Conservation (phyloP, 2,329 filamentous ascomycete genomes). For the Sphaerulina populicola region DNA sequence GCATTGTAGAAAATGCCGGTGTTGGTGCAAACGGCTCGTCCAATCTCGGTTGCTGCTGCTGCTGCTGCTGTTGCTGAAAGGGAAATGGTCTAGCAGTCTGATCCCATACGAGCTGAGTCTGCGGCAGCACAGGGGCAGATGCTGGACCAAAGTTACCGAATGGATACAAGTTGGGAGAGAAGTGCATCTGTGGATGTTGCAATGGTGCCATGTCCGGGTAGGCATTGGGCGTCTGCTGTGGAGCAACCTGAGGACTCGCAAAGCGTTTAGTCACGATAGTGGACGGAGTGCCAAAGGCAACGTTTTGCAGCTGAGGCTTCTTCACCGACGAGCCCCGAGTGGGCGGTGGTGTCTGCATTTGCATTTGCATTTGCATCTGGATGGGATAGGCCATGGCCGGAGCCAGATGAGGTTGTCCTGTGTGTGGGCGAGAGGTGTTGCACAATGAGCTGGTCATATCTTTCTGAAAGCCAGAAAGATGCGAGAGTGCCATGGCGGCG, state of each 20-base stretch:
- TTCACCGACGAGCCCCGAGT: conserved; percentile 49
- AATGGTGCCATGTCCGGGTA: conserved; percentile 29
- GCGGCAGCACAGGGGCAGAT: conserved; percentile 50
- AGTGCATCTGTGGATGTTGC: conserved; percentile 48
- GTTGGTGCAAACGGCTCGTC: conserved; percentile 29
- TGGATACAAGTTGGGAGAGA: conserved; percentile 51
- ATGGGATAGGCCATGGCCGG: conserved; percentile 16
- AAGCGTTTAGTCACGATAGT: conserved; percentile 29
- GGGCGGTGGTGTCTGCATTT: conserved; percentile 56
- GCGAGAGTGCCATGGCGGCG: conserved; percentile 16
- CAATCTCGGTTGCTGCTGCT: conserved; percentile 19
- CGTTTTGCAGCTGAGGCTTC: conserved; percentile 36
- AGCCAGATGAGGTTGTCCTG: conserved; percentile 1
- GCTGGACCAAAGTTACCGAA: conserved; percentile 46
- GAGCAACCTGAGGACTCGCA: conserved; percentile 26
- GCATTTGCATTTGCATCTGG: conserved; percentile 21
- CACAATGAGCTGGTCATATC: conserved; percentile 18
- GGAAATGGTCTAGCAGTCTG: conserved; percentile 19
- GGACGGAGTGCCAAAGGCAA: conserved; percentile 37
- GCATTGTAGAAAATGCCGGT: conserved; percentile 11
- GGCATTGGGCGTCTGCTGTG: conserved; percentile 14
- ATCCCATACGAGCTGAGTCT: conserved; percentile 43
- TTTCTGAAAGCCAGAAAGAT: conserved; percentile 9
- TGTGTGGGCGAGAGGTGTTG: conserved; percentile 4
- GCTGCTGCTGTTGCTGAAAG: conserved; percentile 12